These are phyloP conservation scores for Phlebopus sp. DNA, from an alignment of 1,284 basidiomycete genomes.

Conservation along the genomic window DNA sequence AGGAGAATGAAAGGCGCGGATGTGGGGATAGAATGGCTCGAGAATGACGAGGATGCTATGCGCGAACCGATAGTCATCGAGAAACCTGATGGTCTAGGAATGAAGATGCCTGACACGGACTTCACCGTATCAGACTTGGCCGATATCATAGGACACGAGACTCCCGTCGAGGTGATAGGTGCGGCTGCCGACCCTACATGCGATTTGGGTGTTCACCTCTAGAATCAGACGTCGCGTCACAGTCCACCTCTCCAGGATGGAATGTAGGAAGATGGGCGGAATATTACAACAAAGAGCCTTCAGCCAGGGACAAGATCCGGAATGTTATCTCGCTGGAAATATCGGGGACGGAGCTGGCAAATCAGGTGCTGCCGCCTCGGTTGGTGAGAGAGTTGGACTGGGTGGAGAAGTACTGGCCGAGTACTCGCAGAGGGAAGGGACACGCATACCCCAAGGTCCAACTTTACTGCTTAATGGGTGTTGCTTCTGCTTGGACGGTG, in stretches of 20 bases:
- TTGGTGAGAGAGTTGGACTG: slow-evolving; percentile 91
- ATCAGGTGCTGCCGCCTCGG: slow-evolving; percentile 78
- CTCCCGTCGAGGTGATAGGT: slow-evolving; percentile 89
- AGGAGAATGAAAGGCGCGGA: slow-evolving; percentile 63
- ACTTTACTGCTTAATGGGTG: slow-evolving; percentile 94
- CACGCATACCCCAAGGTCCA: slow-evolving; percentile 91
- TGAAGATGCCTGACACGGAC: slow-evolving; percentile 75
- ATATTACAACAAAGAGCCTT: slow-evolving; percentile 71
- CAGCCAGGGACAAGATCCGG: slow-evolving; percentile 76
- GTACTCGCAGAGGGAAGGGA: slow-evolving; percentile 66
- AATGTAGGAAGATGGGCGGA: slow-evolving; percentile 87
- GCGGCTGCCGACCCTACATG: slow-evolving; percentile 17
- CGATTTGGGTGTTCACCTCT: slow-evolving; percentile 5
- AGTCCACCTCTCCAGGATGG: slow-evolving; percentile 82
- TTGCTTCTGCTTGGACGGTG: slow-evolving; percentile 86
- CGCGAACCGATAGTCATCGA: slow-evolving; percentile 76
- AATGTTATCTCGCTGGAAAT: slow-evolving; percentile 92
- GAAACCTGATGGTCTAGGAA: slow-evolving; percentile 72
- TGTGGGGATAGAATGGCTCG: slow-evolving; percentile 69
- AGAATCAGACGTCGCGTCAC: slow-evolving; percentile 73
- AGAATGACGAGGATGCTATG: slow-evolving; percentile 66
- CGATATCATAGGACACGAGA: slow-evolving; percentile 72
- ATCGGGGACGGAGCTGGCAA: slow-evolving; percentile 71
- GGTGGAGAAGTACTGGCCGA: slow-evolving; percentile 95
- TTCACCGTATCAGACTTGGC: slow-evolving; percentile 81